phyloP scores from a whole-genome alignment of 495 filamentous ascomycete species.

The Aspergillus hancockii region DNA sequence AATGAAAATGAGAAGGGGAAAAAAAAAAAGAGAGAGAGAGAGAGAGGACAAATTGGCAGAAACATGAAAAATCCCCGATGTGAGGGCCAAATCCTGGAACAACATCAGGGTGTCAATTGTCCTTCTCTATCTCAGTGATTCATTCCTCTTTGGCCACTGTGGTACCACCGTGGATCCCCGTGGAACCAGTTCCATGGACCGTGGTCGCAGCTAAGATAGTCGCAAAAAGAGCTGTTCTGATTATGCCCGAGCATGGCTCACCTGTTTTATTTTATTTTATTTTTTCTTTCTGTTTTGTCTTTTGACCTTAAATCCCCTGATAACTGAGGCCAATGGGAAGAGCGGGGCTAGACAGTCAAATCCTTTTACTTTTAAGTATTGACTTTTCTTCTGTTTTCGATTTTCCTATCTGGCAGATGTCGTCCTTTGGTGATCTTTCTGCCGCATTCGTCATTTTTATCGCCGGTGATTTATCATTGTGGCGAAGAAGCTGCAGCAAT shows the following conservation, averaged over 20 bases:
- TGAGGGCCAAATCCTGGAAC: not conserved
- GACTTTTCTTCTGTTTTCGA: not conserved
- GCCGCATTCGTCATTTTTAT: slow-evolving; percentile 12
- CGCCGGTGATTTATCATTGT: slow-evolving; percentile 31
- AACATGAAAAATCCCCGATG: no score
- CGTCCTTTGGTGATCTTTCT: slow-evolving; percentile 14
- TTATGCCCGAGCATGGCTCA: slow-evolving; percentile 13
- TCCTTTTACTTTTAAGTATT: not conserved
- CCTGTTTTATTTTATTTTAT: slow-evolving; percentile 9
- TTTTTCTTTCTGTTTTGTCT: slow-evolving; percentile 6
- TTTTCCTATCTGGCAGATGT: not conserved
- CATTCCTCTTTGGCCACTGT: slow-evolving; percentile 16
- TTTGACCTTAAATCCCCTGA: slow-evolving; percentile 1
- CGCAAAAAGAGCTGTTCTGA: slow-evolving; percentile 8
- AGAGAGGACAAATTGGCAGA: not conserved
- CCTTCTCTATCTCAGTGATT: not conserved
- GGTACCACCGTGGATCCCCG: slow-evolving; percentile 25
- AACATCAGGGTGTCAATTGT: not conserved
- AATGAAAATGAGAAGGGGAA: slow-evolving; percentile 1
- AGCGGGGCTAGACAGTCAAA: slow-evolving; percentile 1
- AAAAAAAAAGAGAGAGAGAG: not conserved
- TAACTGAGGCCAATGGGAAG: not conserved
- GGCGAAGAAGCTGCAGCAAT: slow-evolving; percentile 23
- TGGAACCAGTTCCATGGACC: slow-evolving; percentile 23
- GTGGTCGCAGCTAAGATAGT: slow-evolving; percentile 22